Evolutionary conservation across 1,284 basidiomycete species (phyloP).

Genomic region (Cystobasidiaceae sp.): DNA sequence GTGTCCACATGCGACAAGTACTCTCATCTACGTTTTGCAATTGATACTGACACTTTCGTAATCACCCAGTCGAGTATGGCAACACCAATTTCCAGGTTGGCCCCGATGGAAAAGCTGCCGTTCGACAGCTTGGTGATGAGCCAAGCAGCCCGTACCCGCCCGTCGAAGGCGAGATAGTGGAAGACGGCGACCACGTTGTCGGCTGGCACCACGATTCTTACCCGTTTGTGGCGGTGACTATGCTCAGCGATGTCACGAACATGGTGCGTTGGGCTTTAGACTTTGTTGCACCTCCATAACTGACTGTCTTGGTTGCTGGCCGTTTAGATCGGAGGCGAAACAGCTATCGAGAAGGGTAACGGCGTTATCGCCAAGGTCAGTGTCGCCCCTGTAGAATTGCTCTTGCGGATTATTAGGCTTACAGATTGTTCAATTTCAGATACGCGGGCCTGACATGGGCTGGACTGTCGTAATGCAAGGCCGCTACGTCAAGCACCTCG

Average conservation of each 20-base stretch:
- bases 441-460: slow-evolving; percentile 40
- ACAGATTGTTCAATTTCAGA: too few species aligned
- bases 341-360: slow-evolving; percentile 38
- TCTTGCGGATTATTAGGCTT: too few species aligned
- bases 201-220: slow-evolving; percentile 25
- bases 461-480: slow-evolving; percentile 40
- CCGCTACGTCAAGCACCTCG: slow-evolving; percentile 40
- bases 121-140: not conserved
- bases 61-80: not conserved
- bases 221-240: slow-evolving; percentile 40
- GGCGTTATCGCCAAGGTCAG: slow-evolving; percentile 37
- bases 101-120: not conserved
- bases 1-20: not conserved
- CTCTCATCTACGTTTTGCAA: not conserved
- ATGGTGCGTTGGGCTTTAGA: slow-evolving; percentile 26
- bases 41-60: slow-evolving; percentile 33
- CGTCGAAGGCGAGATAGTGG: not conserved
- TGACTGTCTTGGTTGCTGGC: not conserved
- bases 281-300: not conserved
- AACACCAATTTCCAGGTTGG: slow-evolving; percentile 36
- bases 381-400: not conserved
- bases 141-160: slow-evolving; percentile 2
- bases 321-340: slow-evolving; percentile 40
- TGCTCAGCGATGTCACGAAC: slow-evolving; percentile 39
- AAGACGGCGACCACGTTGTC: not conserved